These are phyloP conservation scores for Cupressus sempervirens DNA, from an alignment of 75 land plant species.

Conservation along the genomic window DNA sequence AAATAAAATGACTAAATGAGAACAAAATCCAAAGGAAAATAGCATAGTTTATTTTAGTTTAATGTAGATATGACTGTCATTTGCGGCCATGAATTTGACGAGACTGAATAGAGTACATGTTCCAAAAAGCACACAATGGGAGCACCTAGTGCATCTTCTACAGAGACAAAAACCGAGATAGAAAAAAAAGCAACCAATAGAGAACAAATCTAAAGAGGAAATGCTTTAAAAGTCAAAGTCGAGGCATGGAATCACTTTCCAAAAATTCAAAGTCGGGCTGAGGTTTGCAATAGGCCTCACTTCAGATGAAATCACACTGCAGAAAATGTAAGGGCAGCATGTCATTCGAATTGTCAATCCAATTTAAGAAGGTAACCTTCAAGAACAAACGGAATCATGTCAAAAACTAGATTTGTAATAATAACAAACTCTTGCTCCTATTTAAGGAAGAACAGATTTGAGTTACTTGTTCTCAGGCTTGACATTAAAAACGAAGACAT, in stretches of 20 bases:
- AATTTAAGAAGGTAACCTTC: neutral
- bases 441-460: neutral
- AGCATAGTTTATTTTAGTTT: too few species aligned
- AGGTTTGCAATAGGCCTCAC: neutral
- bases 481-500: neutral
- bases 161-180: neutral
- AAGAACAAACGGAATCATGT: neutral
- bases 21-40: neutral
- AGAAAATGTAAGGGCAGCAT: neutral
- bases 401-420: neutral
- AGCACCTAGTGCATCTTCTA: neutral
- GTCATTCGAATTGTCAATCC: neutral
- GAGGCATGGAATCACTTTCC: neutral
- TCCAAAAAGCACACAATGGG: neutral
- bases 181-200: neutral
- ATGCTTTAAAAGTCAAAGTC: neutral
- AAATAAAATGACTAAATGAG: neutral
- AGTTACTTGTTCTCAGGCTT: neutral
- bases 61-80: neutral
- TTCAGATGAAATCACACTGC: neutral
- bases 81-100: too few species aligned
- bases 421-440: neutral
- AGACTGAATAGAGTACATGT: neutral
- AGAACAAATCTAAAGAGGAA: neutral
- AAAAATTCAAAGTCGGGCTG: neutral